phyloP scores from a whole-genome alignment of 139 green algal genomes.

The Chlorella sp. region DNA sequence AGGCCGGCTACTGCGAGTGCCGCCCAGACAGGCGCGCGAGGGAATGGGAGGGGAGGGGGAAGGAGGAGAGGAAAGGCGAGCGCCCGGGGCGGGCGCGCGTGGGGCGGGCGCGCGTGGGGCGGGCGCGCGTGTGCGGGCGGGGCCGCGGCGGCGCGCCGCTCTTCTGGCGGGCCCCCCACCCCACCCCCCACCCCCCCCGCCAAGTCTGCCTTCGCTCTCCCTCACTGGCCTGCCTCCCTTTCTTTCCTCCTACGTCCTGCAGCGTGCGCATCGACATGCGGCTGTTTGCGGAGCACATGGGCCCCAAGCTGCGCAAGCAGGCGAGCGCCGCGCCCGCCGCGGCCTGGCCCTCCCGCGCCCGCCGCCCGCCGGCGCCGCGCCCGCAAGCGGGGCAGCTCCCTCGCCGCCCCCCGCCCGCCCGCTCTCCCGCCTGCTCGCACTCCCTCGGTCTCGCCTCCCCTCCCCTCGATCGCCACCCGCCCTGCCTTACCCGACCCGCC shows the following conservation, averaged over 20 bases:
- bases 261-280: slow-evolving; percentile 79
- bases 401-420: too few species aligned
- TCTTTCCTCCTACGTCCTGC: background rate
- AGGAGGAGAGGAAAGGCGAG: background rate
- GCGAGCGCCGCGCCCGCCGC: too few species aligned
- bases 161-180: background rate
- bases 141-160: too few species aligned
- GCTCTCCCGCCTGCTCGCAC: too few species aligned
- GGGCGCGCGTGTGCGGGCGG: background rate
- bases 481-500: too few species aligned
- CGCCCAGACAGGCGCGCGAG: background rate
- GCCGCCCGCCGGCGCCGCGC: too few species aligned
- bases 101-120: too few species aligned
- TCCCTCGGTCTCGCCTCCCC: too few species aligned
- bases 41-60: background rate
- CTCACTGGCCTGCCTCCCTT: too few species aligned
- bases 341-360: too few species aligned
- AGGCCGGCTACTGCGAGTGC: slow-evolving; percentile 58
- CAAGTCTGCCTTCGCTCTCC: background rate
- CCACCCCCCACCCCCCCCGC: background rate
- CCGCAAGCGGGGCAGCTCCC: too few species aligned
- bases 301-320: slow-evolving; percentile 13
- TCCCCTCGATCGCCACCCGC: too few species aligned
- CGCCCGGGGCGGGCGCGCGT: background rate
- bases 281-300: slow-evolving; percentile 57